A percentile compares a stretch with the other conserved stretches of the same genome.
These are phyloP conservation scores for Vitis hybrid DNA, from an alignment of 177 flowering plant genomes.

Conservation along the genomic window DNA sequence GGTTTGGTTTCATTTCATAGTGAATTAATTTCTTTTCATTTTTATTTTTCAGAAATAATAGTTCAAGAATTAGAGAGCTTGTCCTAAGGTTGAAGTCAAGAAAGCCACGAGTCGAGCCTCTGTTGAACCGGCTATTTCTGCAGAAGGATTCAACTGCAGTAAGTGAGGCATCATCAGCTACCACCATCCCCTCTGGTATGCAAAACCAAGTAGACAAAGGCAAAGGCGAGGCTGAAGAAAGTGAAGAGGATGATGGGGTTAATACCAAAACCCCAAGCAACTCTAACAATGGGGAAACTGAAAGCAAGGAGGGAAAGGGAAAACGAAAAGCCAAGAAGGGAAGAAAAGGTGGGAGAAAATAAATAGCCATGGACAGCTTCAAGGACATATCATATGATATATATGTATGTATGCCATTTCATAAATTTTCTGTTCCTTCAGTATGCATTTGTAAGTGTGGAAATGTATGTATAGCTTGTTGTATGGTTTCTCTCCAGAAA, in stretches of 20 bases:
- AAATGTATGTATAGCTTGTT: no score
- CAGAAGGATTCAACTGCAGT: background rate
- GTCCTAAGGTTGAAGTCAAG: conserved; percentile 9
- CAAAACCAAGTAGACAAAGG: background rate
- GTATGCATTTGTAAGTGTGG: no score
- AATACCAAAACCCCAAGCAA: background rate
- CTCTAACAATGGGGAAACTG: background rate
- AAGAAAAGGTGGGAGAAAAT: conserved; percentile 1
- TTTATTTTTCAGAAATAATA: conserved; percentile 14
- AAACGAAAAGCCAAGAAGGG: conserved; percentile 7
- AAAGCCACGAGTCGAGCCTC: conserved; percentile 18
- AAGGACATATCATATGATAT: no score
- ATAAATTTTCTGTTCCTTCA: no score
- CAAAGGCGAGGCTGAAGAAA: conserved; percentile 4
- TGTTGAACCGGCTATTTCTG: conserved; percentile 20
- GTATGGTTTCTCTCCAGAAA: no score
- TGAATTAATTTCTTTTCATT: background rate
- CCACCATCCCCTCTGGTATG: background rate
- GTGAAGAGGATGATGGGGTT: background rate
- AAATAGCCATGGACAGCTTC: background rate
- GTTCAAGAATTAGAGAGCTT: conserved; percentile 5
- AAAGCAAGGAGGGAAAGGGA: background rate
- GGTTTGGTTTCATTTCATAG: background rate
- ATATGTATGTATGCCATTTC: no score
- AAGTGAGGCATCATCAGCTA: background rate